Evolutionary conservation across 2,329 filamentous ascomycete species (phyloP).

Genomic region (Fusarium brevicatenulatum): DNA sequence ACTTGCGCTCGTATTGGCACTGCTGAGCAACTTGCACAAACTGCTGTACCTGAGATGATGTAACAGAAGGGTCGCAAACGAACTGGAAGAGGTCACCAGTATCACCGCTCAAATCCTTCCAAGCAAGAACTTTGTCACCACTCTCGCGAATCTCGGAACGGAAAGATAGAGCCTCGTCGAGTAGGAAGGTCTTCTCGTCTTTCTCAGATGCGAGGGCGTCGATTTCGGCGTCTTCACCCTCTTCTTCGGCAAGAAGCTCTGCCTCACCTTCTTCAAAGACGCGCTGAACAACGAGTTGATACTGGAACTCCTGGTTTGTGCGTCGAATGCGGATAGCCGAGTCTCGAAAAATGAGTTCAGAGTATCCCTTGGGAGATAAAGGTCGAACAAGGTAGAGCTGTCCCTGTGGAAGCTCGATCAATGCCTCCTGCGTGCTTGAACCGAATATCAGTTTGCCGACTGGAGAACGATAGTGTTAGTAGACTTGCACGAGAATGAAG

Average conservation of each 20-base stretch:
- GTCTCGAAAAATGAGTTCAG: conserved; percentile 99
- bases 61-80: conserved; percentile 83
- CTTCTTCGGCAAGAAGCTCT: conserved; percentile 88
- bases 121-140: conserved; percentile 88
- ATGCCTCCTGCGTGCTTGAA: conserved; percentile 83
- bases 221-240: conserved; percentile 80
- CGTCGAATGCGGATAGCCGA: conserved; percentile 89
- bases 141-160: conserved; percentile 83
- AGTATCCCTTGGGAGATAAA: conserved; percentile 95
- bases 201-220: conserved; percentile 82
- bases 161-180: conserved; percentile 92
- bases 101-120: conserved; percentile 95
- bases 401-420: conserved; percentile 94
- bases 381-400: conserved; percentile 98
- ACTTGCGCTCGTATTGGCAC: conserved; percentile 98
- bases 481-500: not conserved
- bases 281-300: conserved; percentile 94
- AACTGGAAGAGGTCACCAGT: conserved; percentile 97
- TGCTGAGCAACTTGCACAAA: conserved; percentile 87
- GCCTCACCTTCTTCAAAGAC: conserved; percentile 98
- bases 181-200: conserved; percentile 96
- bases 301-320: conserved; percentile 95
- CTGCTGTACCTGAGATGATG: conserved; percentile 75
- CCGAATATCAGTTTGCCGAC: conserved; percentile 96
- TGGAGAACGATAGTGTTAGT: conserved; percentile 50